Conservation (phyloP, 106 monocot species). For the Dioscorea zingiberensis region DNA sequence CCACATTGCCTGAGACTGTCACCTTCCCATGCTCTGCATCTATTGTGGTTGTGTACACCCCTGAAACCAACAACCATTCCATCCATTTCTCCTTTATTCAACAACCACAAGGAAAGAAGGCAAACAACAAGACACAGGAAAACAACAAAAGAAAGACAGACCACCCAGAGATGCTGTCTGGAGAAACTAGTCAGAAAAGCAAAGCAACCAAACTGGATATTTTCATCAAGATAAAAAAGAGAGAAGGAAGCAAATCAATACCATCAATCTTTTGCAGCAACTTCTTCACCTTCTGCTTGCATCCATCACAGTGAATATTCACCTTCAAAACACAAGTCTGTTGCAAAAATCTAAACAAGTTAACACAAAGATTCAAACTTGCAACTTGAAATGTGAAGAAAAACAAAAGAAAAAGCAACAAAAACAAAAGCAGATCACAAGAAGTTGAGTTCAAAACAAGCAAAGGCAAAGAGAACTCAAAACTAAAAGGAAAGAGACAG, state of each 20-base stretch:
- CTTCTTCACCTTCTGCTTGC: slow-evolving; percentile 79
- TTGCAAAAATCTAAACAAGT: too few species aligned
- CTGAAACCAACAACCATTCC: slow-evolving; percentile 6
- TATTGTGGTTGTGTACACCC: slow-evolving; percentile 34
- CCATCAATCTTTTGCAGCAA: slow-evolving; percentile 69
- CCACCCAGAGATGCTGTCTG: background rate
- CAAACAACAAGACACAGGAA: background rate
- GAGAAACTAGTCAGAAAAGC: too few species aligned
- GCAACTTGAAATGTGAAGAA: background rate
- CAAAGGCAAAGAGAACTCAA: too few species aligned
- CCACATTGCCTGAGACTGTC: slow-evolving; percentile 40
- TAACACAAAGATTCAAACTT: too few species aligned
- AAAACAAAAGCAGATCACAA: too few species aligned
- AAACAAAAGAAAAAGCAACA: background rate
- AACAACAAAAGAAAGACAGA: slow-evolving; percentile 4
- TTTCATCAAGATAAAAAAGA: background rate
- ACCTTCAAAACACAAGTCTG: slow-evolving; percentile 70
- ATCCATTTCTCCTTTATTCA: too few species aligned
- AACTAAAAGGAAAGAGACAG: too few species aligned
- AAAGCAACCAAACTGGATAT: background rate
- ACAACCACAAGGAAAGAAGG: background rate
- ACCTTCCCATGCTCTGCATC: slow-evolving; percentile 40
- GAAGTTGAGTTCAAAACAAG: too few species aligned
- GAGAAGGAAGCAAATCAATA: background rate
- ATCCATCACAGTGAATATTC: slow-evolving; percentile 76